phyloP scores from a whole-genome alignment of 2,329 filamentous ascomycete genomes.

The Colletotrichum sp. region DNA sequence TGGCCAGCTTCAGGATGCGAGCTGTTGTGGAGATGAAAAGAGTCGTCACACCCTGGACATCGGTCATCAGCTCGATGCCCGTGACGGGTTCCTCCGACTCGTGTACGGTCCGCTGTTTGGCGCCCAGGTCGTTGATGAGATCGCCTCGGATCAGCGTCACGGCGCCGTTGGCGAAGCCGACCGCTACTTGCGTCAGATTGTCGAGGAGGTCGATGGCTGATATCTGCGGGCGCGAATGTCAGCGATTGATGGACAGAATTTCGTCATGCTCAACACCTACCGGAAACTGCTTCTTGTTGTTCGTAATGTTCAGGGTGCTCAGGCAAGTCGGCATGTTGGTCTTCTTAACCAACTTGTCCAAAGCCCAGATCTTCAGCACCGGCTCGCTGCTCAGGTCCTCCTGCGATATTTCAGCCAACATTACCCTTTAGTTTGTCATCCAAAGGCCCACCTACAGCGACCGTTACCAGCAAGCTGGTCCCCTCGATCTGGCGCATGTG shows the following conservation, averaged over 20 bases:
- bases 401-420: conserved; percentile 33
- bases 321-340: conserved; percentile 87
- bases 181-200: conserved; percentile 89
- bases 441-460: conserved; percentile 54
- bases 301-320: conserved; percentile 84
- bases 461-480: conserved; percentile 84
- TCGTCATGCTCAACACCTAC: conserved; percentile 48
- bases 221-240: conserved; percentile 53
- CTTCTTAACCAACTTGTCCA: conserved; percentile 94
- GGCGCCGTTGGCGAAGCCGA: conserved; percentile 94
- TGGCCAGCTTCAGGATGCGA: conserved; percentile 83
- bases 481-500: conserved; percentile 93
- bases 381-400: conserved; percentile 91
- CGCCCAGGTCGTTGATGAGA: conserved; percentile 91
- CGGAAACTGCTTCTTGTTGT: conserved; percentile 92
- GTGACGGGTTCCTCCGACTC: conserved; percentile 97
- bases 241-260: background rate
- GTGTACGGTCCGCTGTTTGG: conserved; percentile 92
- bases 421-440: background rate
- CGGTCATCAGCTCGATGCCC: conserved; percentile 77
- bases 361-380: conserved; percentile 93
- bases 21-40: conserved; percentile 93
- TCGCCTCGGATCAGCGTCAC: conserved; percentile 95
- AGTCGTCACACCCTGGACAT: conserved; percentile 66
- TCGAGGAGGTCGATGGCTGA: conserved; percentile 88